These are phyloP conservation scores for Microbotryum violaceum DNA, from an alignment of 1,284 basidiomycete genomes.

Conservation along the genomic window DNA sequence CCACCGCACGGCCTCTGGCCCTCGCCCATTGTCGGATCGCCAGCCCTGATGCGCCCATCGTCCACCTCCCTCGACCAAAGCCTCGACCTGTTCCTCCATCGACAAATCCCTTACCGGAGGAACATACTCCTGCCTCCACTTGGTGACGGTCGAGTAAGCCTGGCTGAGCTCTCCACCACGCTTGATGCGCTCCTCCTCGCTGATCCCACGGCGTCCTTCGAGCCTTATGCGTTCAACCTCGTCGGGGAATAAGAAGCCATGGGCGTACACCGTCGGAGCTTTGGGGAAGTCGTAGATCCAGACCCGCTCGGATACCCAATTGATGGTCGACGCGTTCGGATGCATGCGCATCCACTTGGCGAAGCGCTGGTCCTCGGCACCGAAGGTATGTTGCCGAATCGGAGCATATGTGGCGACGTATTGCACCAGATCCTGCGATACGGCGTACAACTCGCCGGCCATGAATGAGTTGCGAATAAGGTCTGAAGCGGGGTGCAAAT, in stretches of 20 bases:
- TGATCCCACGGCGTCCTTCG: constrained; percentile 41
- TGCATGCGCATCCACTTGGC: constrained; percentile 88
- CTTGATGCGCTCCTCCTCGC: constrained; percentile 36
- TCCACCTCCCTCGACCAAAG: constrained; percentile 73
- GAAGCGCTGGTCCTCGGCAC: constrained; percentile 89
- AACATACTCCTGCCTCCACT: constrained; percentile 70
- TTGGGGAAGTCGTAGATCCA: constrained; percentile 99
- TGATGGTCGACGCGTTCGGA: constrained; percentile 67
- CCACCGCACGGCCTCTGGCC: constrained; percentile 44
- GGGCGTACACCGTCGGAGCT: constrained; percentile 78
- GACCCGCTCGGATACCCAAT: constrained; percentile 86
- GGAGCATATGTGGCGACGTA: constrained; percentile 70
- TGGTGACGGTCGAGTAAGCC: constrained; percentile 70
- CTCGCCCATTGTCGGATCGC: constrained; percentile 28
- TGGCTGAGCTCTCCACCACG: constrained; percentile 34
- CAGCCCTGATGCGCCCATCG: constrained; percentile 49
- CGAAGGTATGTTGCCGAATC: constrained; percentile 61
- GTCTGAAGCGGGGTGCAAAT: constrained; percentile 43
- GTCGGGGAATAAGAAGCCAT: constrained; percentile 94
- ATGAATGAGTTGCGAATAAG: constrained; percentile 90
- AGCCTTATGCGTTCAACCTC: constrained; percentile 61
- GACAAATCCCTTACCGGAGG: constrained; percentile 63
- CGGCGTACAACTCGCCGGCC: constrained; percentile 89
- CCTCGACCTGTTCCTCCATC: constrained; percentile 71
- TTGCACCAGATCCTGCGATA: constrained; percentile 82